Conservation (phyloP, 345 rosid species). For the Corchorus capsularis region DNA sequence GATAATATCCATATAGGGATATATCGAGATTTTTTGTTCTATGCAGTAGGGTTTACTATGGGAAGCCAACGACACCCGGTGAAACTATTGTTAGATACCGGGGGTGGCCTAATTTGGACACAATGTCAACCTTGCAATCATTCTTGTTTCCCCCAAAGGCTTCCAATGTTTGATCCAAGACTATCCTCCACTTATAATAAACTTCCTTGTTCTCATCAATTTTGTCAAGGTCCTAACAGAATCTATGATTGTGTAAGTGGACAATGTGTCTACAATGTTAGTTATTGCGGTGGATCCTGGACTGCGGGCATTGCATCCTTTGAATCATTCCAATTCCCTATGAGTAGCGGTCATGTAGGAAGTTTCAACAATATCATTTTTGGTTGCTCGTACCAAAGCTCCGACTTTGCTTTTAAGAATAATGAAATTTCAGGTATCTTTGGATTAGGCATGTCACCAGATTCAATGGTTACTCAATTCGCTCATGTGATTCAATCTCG, state of each 20-base stretch:
- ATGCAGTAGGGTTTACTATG: background rate
- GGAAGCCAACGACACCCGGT: background rate
- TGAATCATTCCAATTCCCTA: slow-evolving; percentile 20
- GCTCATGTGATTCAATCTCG: background rate
- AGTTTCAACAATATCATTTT: slow-evolving; percentile 15
- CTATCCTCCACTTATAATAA: background rate
- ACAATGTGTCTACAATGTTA: background rate
- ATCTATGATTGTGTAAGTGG: background rate
- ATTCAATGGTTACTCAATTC: slow-evolving; percentile 17
- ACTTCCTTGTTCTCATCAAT: background rate
- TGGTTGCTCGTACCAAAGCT: slow-evolving; percentile 26
- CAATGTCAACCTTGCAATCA: background rate
- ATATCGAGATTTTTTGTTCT: background rate
- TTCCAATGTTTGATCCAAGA: background rate
- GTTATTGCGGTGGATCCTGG: background rate
- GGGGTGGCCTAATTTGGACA: background rate
- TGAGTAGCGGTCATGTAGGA: too few species aligned
- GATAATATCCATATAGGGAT: background rate
- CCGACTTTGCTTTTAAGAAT: background rate
- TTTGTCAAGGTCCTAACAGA: background rate
- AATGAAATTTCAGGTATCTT: slow-evolving; percentile 19
- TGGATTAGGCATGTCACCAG: slow-evolving; percentile 16
- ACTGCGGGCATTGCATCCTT: slow-evolving; percentile 1
- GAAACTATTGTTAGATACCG: slow-evolving; percentile 2
- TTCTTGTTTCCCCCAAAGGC: background rate